Conservation (phyloP, 768 basidiomycete genomes). For the Leccinum barrowsii region DNA sequence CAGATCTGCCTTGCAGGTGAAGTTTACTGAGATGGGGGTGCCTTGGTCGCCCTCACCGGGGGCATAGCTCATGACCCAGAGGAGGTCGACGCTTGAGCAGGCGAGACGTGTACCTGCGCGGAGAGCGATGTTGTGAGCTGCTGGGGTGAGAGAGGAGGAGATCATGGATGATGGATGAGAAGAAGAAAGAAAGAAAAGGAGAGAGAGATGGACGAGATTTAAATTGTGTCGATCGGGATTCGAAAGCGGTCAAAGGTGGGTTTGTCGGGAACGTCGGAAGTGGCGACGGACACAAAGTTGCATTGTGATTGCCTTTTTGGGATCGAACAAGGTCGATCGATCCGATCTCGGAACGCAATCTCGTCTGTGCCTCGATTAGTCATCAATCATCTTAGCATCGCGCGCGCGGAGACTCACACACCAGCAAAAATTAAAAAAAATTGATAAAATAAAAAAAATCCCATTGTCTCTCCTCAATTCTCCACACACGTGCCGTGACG, state of each 20-base stretch:
- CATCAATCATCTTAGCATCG: not conserved
- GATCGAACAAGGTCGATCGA: conserved; percentile 27
- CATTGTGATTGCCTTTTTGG: conserved; percentile 19
- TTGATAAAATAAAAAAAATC: not conserved
- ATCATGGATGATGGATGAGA: not conserved
- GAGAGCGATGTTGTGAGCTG: conserved; percentile 8
- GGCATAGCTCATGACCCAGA: conserved; percentile 63
- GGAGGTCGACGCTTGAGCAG: conserved; percentile 49
- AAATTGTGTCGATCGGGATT: conserved; percentile 26
- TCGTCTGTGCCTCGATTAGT: conserved; percentile 11
- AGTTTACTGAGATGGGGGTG: conserved; percentile 58
- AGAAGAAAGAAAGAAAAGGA: too few species aligned
- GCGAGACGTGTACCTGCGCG: conserved; percentile 28
- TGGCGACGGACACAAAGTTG: conserved; percentile 5
- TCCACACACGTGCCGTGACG: conserved; percentile 48
- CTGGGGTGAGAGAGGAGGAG: conserved; percentile 7
- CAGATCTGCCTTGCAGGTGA: conserved; percentile 32
- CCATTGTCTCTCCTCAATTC: conserved; percentile 9
- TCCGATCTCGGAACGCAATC: conserved; percentile 17
- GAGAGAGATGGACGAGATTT: conserved; percentile 14
- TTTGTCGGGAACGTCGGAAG: not conserved
- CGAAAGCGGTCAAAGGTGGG: conserved; percentile 10
- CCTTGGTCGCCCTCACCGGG: conserved; percentile 64
- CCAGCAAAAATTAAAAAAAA: not conserved
- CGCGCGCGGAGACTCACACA: not conserved